These are phyloP conservation scores for Colletotrichum tanaceti DNA, from an alignment of 2,329 filamentous ascomycete species.

Conservation along the genomic window DNA sequence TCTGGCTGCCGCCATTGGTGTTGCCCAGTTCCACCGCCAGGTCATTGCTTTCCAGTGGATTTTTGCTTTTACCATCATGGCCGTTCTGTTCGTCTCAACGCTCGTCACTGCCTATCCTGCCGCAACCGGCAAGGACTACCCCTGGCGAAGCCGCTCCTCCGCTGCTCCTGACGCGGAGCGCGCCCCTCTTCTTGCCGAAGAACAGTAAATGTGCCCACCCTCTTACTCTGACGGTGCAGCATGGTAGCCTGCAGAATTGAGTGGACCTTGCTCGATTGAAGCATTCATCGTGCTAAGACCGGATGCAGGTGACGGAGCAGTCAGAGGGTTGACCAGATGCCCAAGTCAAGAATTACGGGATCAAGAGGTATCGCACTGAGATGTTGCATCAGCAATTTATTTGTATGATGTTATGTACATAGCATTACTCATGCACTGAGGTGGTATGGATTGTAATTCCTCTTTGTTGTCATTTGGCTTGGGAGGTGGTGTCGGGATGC, in stretches of 20 bases:
- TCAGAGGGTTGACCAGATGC: neutral
- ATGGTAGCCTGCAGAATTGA: neutral
- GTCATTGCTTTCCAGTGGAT: constrained; percentile 89
- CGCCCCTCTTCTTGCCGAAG: constrained; percentile 69
- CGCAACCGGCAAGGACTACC: constrained; percentile 68
- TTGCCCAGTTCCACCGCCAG: constrained; percentile 80
- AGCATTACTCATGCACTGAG: constrained; percentile 24
- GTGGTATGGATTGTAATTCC: constrained; percentile 4
- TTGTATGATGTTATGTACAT: constrained; percentile 23
- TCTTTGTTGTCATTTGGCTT: constrained; percentile 10
- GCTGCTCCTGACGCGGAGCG: constrained; percentile 64
- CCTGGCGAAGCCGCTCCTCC: constrained; percentile 58
- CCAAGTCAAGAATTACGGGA: neutral
- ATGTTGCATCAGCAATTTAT: constrained; percentile 15
- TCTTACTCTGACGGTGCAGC: neutral
- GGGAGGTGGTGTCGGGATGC: neutral
- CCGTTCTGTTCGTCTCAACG: constrained; percentile 76
- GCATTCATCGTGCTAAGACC: constrained; percentile 8
- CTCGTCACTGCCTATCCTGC: constrained; percentile 73
- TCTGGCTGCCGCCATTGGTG: constrained; percentile 78
- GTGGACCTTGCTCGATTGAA: neutral
- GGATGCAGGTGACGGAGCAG: neutral
- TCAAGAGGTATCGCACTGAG: constrained; percentile 15
- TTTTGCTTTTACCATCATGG: constrained; percentile 88
- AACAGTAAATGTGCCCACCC: constrained; percentile 40